These are phyloP conservation scores for Arabidopsis thaliana DNA, from an alignment of 345 rosid species.

Conservation along the genomic window TAIR10.1 NC_003076.8:14751001-14751500, in stretches of 20 bases:
- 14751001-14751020: neutral
- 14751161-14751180: neutral
- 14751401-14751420: slow-evolving; percentile 70
- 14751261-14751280: slow-evolving; percentile 30
- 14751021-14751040: neutral
- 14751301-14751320: slow-evolving; percentile 35
- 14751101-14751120: neutral
- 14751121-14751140: neutral
- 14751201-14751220: neutral
- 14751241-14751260: slow-evolving; percentile 6
- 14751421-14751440: slow-evolving; percentile 46
- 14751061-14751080: neutral
- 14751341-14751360: slow-evolving; percentile 38
- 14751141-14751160: neutral
- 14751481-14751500: slow-evolving; percentile 42
- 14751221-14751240: slow-evolving; percentile 36
- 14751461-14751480: slow-evolving; percentile 50
- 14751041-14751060: neutral
- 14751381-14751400: slow-evolving; percentile 47
- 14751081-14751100: neutral
- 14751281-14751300: slow-evolving; percentile 28
- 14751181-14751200: slow-evolving; percentile 20
- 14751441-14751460: slow-evolving; percentile 35
- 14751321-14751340: slow-evolving; percentile 13
- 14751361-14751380: slow-evolving; percentile 13